phyloP scores from a whole-genome alignment of 768 basidiomycete species.

The Lactifluus volemus region DNA sequence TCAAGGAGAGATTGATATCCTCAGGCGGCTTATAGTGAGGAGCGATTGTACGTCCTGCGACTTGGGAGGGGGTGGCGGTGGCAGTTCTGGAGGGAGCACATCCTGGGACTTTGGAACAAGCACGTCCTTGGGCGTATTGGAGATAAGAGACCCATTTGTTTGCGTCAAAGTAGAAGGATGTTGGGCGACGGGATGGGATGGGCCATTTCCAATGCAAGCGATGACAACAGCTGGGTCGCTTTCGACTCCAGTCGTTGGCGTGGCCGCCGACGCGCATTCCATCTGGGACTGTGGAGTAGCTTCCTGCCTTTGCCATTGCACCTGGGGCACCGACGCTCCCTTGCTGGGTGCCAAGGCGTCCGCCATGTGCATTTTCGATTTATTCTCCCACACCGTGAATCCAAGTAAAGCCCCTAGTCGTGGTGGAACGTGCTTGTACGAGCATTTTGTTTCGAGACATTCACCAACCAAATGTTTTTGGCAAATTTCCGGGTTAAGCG shows the following conservation, averaged over 20 bases:
- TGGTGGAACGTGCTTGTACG: neutral
- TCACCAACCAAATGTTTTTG: neutral
- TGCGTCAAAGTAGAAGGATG: too few species aligned
- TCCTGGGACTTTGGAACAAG: too few species aligned
- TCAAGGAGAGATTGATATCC: slow-evolving; percentile 28
- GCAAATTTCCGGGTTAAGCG: neutral
- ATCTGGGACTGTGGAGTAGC: neutral
- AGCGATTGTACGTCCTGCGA: neutral
- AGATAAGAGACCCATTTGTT: too few species aligned
- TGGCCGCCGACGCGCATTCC: neutral
- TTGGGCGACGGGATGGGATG: neutral
- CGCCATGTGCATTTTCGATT: neutral
- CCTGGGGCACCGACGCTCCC: neutral
- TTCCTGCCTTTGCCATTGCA: neutral
- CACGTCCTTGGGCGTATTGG: too few species aligned
- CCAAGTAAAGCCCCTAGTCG: neutral
- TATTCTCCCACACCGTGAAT: neutral
- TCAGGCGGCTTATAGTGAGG: neutral
- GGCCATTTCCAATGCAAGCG: neutral
- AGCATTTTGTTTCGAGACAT: neutral
- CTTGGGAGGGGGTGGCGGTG: too few species aligned
- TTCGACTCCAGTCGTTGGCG: neutral
- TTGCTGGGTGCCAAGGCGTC: neutral
- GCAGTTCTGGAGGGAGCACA: too few species aligned
- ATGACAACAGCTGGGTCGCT: neutral